Percentiles rank a stretch among this genome's conserved stretches.
Conservation (phyloP, 2,329 filamentous ascomycete genomes). For the Westerdykella sp. region DNA sequence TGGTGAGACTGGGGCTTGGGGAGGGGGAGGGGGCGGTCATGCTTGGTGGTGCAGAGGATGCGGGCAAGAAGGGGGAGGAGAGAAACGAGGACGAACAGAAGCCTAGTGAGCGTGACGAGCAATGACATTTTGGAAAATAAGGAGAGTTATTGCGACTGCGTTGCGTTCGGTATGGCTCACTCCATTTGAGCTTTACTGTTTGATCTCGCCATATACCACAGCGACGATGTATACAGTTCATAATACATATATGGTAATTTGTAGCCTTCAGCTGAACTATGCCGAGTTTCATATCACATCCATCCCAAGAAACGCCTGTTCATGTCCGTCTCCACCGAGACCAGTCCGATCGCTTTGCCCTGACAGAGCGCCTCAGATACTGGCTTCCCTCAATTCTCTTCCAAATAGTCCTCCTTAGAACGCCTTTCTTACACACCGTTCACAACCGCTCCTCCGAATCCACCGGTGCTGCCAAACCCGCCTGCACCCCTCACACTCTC, state of each 20-base stretch:
- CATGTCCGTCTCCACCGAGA: not conserved
- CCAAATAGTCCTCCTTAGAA: not conserved
- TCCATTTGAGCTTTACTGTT: too few relatives aligned
- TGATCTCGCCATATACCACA: too few relatives aligned
- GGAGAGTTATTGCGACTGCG: too few relatives aligned
- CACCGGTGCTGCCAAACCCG: constrained; percentile 43
- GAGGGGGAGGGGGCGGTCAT: constrained; percentile 9
- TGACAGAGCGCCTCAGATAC: not conserved
- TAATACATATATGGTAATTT: too few relatives aligned
- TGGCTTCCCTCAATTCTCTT: not conserved
- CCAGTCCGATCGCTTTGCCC: not conserved
- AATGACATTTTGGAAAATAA: too few relatives aligned
- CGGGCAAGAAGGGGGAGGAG: not conserved
- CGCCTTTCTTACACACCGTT: constrained; percentile 9
- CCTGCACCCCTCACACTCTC: constrained; percentile 86
- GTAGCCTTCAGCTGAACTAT: too few relatives aligned
- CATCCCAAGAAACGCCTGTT: constrained; percentile 2
- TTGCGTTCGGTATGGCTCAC: too few relatives aligned
- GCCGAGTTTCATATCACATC: too few relatives aligned
- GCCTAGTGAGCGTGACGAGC: not conserved
- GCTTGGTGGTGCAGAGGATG: constrained; percentile 3
- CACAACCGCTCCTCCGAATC: constrained; percentile 21
- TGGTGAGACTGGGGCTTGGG: constrained; percentile 19
- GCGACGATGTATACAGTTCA: too few relatives aligned
- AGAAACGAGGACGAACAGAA: not conserved